Evolutionary conservation across 2,329 filamentous ascomycete genomes (phyloP), one percentile per base, ranked within the genome.

Genomic region (Didymella pomorum): DNA sequence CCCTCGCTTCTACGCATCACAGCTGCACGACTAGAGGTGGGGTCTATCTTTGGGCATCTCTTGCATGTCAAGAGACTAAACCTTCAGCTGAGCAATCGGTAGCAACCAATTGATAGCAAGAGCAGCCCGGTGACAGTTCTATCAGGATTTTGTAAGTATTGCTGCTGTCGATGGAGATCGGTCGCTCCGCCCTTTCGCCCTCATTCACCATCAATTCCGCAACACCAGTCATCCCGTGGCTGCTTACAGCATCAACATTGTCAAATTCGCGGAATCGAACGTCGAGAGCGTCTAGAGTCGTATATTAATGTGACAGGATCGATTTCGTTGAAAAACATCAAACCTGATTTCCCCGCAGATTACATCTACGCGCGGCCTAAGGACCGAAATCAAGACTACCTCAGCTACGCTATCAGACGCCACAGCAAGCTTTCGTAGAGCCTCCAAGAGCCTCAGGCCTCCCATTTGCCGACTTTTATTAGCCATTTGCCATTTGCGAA

Each of bases 131-230:
- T 29, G n/a, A 21, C 35, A 51, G 44, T 52, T 48, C 49, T 58
- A 16, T 39, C 18, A 20, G 29, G 52, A 25, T 25, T 18, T 35
- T 56, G 43, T 46, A 29, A 26, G 52, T 52, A 18, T 35, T 39
- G 26, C 25, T 26, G 35, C 8, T 48, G 41, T 18, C 31, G 16
- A 39, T 14, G 14, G 25, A 31, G 10, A 41, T 41, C 12, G 41
- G 53, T 9, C 16, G 29, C 31, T 29, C 23, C 56, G 56, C 56
- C 56, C 56, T 58, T 54, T 23, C 41, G 56, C 56, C 56, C 56
- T 58, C 23, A 10, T 54, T 49, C 25, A 33, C 41, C 28, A 21
- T 33, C 55, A 57, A 65, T 64, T 61, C 56, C 56, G 60, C 61
- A 29, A 14, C 18, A 46, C 51, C 33, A 68, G 64, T 64, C 58